Evolutionary conservation across 2,329 filamentous ascomycete species (phyloP), one percentile per base, ranked within the genome.

Genomic region (Phaeosphaeria sp.): DNA sequence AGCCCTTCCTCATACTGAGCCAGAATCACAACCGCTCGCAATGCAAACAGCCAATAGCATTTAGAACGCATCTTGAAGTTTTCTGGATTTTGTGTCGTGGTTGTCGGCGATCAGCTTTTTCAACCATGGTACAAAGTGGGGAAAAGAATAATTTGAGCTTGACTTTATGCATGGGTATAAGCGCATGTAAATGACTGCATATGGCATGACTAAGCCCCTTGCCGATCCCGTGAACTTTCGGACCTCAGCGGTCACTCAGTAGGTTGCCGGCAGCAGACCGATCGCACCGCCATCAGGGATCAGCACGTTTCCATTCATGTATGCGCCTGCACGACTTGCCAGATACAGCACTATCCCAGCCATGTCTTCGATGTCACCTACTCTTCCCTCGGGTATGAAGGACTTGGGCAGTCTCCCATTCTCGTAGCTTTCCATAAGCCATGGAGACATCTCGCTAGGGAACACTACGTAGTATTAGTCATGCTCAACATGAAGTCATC

Each of bases 241-340:
- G 3, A 5, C 25, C 5, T 30, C 25, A 30, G 25, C 25, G 15
- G 18, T 8, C 6, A 11, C 17, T 59, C 49, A 74, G 42, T 73
- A 74, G 2, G 65, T 70, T 9, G 62, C 53, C 8, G 70, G 70
- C 18, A 64, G 61, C 6, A 72, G 61, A 9, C 62, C 55, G 49
- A 77, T 49, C 42, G 77, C 67, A 1, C 79, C 79, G 8, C 79
- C 79, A 66, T 81, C 79, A 11, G 78, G 72, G 1, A 84, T 69
- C 45, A 81, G 74, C 15, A 84, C 77, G 60, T 76, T 79, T 0
- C 84, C 84, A 67, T 86, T 86, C 57, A 82, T 75, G 66, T 85
- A 86, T 6, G 73, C 76, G n/a, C 81, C 82, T 22, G 79, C 80
- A 22, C 79, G 80, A n/a, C 79, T 77, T n/a, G 82, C 77, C 46